A percentile compares a stretch with the other conserved stretches of the same genome.
Evolutionary conservation across 1,139 yeast genomes (phyloP).

Genomic region (Scheffersomyces illinoinensis): DNA sequence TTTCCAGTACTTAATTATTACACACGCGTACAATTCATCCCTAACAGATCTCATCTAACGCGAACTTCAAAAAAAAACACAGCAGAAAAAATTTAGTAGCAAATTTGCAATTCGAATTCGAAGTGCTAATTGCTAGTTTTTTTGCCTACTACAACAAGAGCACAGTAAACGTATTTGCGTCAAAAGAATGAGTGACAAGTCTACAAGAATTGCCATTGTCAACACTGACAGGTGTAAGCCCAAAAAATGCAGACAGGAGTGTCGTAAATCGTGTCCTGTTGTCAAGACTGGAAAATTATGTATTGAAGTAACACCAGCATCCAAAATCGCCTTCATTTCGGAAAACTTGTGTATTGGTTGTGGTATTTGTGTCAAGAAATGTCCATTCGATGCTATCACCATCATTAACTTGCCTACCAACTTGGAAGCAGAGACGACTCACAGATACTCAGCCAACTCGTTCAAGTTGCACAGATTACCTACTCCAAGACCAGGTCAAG

Average conservation of each 20-base stretch:
- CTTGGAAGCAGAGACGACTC: constrained; percentile 88
- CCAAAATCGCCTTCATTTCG: constrained; percentile 93
- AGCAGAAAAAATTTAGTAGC: background rate
- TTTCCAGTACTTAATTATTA: background rate
- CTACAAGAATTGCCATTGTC: constrained; percentile 91
- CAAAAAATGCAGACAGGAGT: constrained; percentile 96
- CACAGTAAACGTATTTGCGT: background rate
- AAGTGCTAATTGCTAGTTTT: background rate
- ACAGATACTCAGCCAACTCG: constrained; percentile 96
- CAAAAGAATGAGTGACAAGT: constrained; percentile 54
- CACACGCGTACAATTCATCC: background rate
- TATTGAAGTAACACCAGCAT: constrained; percentile 90
- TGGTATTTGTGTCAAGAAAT: constrained; percentile 98
- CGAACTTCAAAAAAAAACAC: background rate
- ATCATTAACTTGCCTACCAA: constrained; percentile 96
- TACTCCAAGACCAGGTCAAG: constrained; percentile 99
- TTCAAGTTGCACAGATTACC: constrained; percentile 96
- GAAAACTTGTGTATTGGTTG: constrained; percentile 97
- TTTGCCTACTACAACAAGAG: background rate
- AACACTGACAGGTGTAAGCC: constrained; percentile 94
- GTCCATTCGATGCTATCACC: constrained; percentile 96
- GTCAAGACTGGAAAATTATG: constrained; percentile 96
- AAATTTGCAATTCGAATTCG: background rate
- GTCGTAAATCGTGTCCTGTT: constrained; percentile 95
- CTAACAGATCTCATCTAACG: background rate